Conservation (phyloP, 2,329 filamentous ascomycete genomes). For the Cercospora sp. region DNA sequence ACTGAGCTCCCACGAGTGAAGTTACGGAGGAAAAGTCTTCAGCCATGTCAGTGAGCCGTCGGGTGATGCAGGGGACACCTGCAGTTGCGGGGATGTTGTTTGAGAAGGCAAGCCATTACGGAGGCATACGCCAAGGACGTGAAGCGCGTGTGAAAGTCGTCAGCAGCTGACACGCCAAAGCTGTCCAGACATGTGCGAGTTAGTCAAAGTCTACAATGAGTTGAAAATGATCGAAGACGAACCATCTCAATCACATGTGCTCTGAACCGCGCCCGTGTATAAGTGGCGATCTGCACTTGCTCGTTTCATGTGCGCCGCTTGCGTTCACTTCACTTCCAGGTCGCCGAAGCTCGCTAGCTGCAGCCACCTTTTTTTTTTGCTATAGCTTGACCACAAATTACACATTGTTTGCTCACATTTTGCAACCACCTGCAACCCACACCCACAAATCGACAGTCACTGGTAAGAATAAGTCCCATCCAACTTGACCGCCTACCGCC, state of each 20-base stretch:
- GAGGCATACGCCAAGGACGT: conserved; percentile 20
- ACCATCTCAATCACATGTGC: neutral
- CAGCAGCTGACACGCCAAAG: conserved; percentile 8
- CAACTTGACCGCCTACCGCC: neutral
- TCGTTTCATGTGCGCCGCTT: conserved; percentile 7
- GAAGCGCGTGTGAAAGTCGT: conserved; percentile 2
- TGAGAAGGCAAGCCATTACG: neutral
- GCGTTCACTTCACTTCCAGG: conserved; percentile 11
- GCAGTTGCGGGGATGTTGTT: conserved; percentile 5
- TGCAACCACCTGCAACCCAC: neutral
- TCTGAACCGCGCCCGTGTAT: neutral
- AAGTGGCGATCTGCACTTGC: conserved; percentile 6
- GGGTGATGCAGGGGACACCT: neutral
- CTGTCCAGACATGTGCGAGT: neutral
- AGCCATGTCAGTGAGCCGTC: neutral
- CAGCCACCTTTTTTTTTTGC: neutral
- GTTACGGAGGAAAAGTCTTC: neutral
- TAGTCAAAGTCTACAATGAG: neutral
- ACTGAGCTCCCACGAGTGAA: neutral
- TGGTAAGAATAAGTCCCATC: neutral
- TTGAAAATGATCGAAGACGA: neutral
- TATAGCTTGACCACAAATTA: neutral
- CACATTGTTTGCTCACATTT: neutral
- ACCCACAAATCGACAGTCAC: neutral
- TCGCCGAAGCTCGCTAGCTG: neutral